A percentile compares a stretch with the other conserved stretches of the same genome.
phyloP scores from a whole-genome alignment of 1,284 basidiomycete genomes.

The Tilletia horrida region DNA sequence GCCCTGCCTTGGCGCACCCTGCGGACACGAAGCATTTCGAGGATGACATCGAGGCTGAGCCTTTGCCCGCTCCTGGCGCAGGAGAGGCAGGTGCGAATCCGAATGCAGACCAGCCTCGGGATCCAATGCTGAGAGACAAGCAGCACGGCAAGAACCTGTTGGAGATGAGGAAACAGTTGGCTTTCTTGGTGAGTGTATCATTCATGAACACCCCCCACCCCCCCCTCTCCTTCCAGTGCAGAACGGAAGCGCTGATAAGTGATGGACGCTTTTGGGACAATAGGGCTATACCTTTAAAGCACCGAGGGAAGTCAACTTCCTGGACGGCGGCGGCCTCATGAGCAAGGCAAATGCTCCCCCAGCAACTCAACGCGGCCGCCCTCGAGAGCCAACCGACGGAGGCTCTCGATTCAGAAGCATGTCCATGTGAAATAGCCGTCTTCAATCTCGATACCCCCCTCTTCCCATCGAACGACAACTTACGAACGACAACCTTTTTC shows the following conservation, averaged over 20 bases:
- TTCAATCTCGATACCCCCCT: neutral
- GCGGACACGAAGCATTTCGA: slow-evolving; percentile 55
- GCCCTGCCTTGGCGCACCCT: slow-evolving; percentile 66
- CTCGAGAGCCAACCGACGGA: slow-evolving; percentile 29
- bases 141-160: slow-evolving; percentile 79
- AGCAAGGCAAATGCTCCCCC: slow-evolving; percentile 32
- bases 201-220: too few relatives aligned
- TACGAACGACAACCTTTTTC: neutral
- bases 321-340: slow-evolving; percentile 32
- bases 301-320: slow-evolving; percentile 43
- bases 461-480: neutral
- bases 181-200: slow-evolving; percentile 65
- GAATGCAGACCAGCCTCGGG: slow-evolving; percentile 69
- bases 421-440: slow-evolving; percentile 36
- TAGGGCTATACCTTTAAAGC: slow-evolving; percentile 49
- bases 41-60: slow-evolving; percentile 80
- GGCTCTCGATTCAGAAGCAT: slow-evolving; percentile 44
- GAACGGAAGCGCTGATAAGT: neutral
- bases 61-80: slow-evolving; percentile 81
- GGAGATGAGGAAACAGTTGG: slow-evolving; percentile 82
- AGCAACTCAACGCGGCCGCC: slow-evolving; percentile 24
- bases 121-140: slow-evolving; percentile 79
- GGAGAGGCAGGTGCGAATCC: slow-evolving; percentile 60
- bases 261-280: neutral
- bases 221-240: neutral